Base-by-base conservation (phyloP, 2,329 filamentous ascomycete genomes). In the Aureobasidium sp. region DNA sequence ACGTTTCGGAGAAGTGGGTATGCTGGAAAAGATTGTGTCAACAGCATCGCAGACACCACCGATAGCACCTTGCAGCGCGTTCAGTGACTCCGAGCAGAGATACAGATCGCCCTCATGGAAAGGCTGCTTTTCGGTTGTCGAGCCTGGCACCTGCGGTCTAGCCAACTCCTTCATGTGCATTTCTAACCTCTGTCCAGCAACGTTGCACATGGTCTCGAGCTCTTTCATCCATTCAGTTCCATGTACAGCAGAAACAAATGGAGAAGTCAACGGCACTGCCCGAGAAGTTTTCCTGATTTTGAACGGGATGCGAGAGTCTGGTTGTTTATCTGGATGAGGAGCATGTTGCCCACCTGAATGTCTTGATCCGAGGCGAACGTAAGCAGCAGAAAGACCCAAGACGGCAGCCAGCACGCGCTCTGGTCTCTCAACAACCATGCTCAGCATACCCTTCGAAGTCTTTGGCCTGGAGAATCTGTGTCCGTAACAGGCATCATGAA, bases 401-500 rank as follows among this genome's bases (percentile, higher is more conserved):
- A 93, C 84, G 64, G 86, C 86, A 5, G 94, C 94, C 68, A 89
- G 89, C 66, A 99, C 86, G 63, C 94, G 83, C 77, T 99, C 94
- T 0, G 94, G 94, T 12, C 94, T 83, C 76, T 99, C 94, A 53
- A 99, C 92, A 66, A 99, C 96, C 62, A 87, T 89, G 69, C 80
- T 85, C 1, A 97, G 80, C 17, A 83, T 82, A 48, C 79, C 82
- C 69, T 88, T 88, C 26, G 85, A 87, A 0, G 91, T 88, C 68
- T 89, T 87, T 4, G 91, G 91, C 48, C 94, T 84, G 12, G 92
- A 90, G 74, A 87, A 99, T 26, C 91, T 87, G 76, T 99, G 94
- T 27, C 93, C 92, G 72, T 97, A 99, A 75, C 93, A 96, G 59
- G 89, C 87, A 76, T 99, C 94, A 69, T 97, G 91, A 1, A 99